Percentiles rank a stretch among this genome's conserved stretches.
phyloP scores from a whole-genome alignment of 2,329 filamentous ascomycete species.

The Arthrinium phaeospermum region DNA sequence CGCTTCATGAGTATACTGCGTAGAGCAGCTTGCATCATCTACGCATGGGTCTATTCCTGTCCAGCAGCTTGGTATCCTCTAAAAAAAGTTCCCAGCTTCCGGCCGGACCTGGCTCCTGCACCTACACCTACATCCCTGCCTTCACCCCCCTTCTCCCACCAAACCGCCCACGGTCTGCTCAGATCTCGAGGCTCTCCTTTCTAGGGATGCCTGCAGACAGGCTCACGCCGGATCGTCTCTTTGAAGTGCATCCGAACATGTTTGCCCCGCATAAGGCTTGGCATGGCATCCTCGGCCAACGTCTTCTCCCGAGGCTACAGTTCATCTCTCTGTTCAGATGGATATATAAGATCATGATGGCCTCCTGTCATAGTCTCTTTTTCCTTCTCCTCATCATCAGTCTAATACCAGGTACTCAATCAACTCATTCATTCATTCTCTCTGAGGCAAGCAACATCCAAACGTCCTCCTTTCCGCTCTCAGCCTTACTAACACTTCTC shows the following conservation, averaged over 20 bases:
- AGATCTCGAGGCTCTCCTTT: constrained; percentile 32
- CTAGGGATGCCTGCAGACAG: constrained; percentile 42
- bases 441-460: constrained; percentile 47
- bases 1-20: constrained; percentile 5
- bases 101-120: neutral
- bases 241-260: constrained; percentile 44
- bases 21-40: constrained; percentile 3
- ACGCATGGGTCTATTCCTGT: constrained; percentile 4
- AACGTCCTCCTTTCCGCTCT: constrained; percentile 15
- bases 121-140: neutral
- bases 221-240: constrained; percentile 47
- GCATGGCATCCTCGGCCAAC: constrained; percentile 35
- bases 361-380: constrained; percentile 31
- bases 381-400: constrained; percentile 40
- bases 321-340: constrained; percentile 24
- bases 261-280: constrained; percentile 35
- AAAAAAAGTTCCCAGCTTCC: neutral
- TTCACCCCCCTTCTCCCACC: neutral
- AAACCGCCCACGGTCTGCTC: neutral
- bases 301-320: constrained; percentile 31
- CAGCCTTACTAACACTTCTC: constrained; percentile 30
- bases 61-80: constrained; percentile 1
- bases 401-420: constrained; percentile 37
- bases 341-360: constrained; percentile 46
- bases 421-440: constrained; percentile 47